phyloP scores from a whole-genome alignment of 148 eudicot genomes.

The Vaccinium darrowii region DNA sequence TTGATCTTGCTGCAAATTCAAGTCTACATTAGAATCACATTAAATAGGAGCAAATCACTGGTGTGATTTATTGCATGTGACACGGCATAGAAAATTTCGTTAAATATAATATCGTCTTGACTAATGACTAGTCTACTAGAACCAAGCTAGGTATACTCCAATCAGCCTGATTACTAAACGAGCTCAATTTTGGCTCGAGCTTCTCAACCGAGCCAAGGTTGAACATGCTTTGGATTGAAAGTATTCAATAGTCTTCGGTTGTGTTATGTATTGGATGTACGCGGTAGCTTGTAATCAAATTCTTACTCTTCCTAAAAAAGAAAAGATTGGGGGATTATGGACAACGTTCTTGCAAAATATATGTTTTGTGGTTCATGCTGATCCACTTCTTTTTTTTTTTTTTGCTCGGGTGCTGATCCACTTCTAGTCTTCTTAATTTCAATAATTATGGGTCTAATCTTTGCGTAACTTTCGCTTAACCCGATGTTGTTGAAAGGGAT shows the following conservation, averaged over 20 bases:
- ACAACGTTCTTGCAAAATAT: constrained; percentile 5
- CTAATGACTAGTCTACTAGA: no score
- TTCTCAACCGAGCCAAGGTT: no score
- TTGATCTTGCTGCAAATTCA: neutral
- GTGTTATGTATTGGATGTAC: no score
- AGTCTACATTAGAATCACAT: neutral
- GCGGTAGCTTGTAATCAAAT: no score
- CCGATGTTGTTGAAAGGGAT: neutral
- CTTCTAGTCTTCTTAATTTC: neutral
- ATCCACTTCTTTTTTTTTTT: neutral
- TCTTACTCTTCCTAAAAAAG: no score
- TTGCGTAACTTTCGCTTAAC: constrained; percentile 1
- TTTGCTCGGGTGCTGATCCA: neutral
- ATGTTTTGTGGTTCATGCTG: neutral
- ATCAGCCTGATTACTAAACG: neutral
- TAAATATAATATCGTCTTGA: no score
- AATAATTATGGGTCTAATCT: neutral
- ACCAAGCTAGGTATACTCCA: neutral
- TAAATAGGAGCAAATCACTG: neutral
- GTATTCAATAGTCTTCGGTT: no score
- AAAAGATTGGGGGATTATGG: neutral
- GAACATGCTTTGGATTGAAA: no score
- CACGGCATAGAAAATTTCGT: no score
- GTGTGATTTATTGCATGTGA: neutral
- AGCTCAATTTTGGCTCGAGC: no score